Evolutionary conservation across 2,329 filamentous ascomycete species (phyloP).

Genomic region (Grosmannia huntii): DNA sequence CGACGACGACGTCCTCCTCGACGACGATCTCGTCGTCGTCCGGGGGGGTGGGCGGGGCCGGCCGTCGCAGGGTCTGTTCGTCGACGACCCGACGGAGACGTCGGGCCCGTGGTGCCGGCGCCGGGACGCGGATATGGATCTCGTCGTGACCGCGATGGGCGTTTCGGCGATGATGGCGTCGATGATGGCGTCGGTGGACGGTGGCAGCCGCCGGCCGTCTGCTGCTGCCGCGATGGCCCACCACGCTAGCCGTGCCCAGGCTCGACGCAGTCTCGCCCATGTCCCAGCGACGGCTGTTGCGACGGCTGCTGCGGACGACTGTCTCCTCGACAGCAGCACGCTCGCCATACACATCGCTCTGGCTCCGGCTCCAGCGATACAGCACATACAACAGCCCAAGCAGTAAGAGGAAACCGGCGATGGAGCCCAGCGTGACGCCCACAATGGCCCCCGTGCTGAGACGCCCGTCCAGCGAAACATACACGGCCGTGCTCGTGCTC

Average conservation of each 20-base stretch:
- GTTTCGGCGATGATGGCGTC: neutral
- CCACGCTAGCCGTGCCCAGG: constrained; percentile 13
- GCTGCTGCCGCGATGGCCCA: constrained; percentile 11
- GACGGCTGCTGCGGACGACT: neutral
- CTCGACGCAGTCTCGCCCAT: constrained; percentile 9
- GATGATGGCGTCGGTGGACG: neutral
- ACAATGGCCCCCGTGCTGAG: constrained; percentile 24
- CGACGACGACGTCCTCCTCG: neutral
- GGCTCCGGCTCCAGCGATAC: neutral
- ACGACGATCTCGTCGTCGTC: neutral
- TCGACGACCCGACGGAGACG: neutral
- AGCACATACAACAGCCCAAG: constrained; percentile 20
- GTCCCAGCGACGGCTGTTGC: too few species aligned
- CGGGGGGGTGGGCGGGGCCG: too few species aligned
- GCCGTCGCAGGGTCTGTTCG: neutral
- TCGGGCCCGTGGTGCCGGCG: neutral
- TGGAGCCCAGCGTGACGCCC: constrained; percentile 26
- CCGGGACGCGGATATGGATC: neutral
- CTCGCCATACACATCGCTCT: too few species aligned
- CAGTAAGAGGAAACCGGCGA: constrained; percentile 28
- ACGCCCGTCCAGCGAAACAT: constrained; percentile 15
- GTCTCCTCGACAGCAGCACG: constrained; percentile 7
- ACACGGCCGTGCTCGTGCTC: constrained; percentile 18
- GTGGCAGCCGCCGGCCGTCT: neutral
- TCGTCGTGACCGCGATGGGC: neutral